Base-by-base conservation (phyloP, 2,329 filamentous ascomycete genomes). In the Botrytis medusae region DNA sequence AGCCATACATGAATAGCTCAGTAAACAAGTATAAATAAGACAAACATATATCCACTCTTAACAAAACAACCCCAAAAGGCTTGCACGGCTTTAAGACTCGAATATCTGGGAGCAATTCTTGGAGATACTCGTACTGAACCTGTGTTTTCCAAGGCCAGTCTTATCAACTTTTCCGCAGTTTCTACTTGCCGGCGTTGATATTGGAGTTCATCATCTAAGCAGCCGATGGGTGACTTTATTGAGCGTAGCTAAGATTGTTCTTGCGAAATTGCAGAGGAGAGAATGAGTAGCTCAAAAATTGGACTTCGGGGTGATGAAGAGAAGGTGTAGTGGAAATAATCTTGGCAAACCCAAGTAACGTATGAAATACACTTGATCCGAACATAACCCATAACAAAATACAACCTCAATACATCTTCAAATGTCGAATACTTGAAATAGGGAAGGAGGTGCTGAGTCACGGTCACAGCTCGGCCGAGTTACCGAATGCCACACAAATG, bases 401-500 rank as follows among this genome's bases (percentile, higher is more conserved):
- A 46, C 2, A 6, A 42, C 16, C n/a, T 34, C 46, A 68, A 68
- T 68, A 22, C 48, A 54, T 14, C 46, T 37, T 22, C 32, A 9
- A 34, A 37, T 51, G 63, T 12, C 20, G 8, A 25, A 34, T 4
- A 16, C 10, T 22, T 51, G n/a, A 25, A 54, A 68, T 29, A 22
- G 37, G 64, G 46, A 54, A 68, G 34, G 64, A 40, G 34, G 46
- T 40, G 42, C 62, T 34, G 62, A 42, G 14, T 37, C 32, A 20
- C 64, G 64, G 64, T 25, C 14, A 29, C 14, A 54, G 20, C 32
- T 68, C 14, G 34, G 16, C 64, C 64, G 64, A 68, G 34, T 54
- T 54, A 54, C 64, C 64, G 64, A 42, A 18, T n/a, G 32, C 40
- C 37, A 67, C 46, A n/a, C 25, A 63, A 63, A n/a, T 57, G 40